These are phyloP conservation scores for Saccharomycopsis sp. DNA, from an alignment of 805 yeast species.

Conservation along the genomic window DNA sequence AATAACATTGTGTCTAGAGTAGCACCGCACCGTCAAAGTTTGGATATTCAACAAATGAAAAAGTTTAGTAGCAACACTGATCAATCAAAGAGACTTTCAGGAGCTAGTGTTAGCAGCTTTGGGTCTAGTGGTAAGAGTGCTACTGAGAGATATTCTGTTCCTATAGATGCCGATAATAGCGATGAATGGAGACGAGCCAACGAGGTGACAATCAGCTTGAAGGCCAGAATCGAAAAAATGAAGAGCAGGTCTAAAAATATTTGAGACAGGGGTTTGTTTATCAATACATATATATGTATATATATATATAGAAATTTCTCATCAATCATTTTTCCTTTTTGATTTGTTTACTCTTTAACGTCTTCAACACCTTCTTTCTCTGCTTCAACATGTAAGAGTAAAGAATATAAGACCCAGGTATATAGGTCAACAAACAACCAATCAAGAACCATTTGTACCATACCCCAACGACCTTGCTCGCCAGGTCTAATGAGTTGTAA, in stretches of 20 bases:
- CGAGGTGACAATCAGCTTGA: slow-evolving; percentile 77
- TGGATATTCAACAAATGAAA: no score
- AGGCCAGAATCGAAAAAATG: slow-evolving; percentile 85
- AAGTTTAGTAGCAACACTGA: no score
- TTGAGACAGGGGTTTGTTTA: no score
- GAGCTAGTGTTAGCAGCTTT: slow-evolving; percentile 16
- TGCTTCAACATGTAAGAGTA: slow-evolving; percentile 85
- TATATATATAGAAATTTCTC: no score
- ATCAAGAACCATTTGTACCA: slow-evolving; percentile 49
- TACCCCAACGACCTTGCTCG: slow-evolving; percentile 41
- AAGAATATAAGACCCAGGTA: slow-evolving; percentile 80
- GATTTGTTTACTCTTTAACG: slow-evolving; percentile 22
- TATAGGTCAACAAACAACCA: slow-evolving; percentile 52
- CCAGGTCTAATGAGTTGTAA: slow-evolving; percentile 61
- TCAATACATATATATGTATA: no score
- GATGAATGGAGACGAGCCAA: slow-evolving; percentile 85
- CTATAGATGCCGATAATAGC: background rate
- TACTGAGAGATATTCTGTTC: no score
- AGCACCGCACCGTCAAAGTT: no score
- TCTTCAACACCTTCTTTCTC: slow-evolving; percentile 65
- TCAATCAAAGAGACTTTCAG: slow-evolving; percentile 23
- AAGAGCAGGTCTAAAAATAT: slow-evolving; percentile 44
- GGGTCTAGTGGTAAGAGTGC: no score
- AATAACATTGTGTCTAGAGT: background rate
- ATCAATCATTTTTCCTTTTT: slow-evolving; percentile 8